Evolutionary conservation across 2,329 filamentous ascomycete species (phyloP).

Genomic region (Alternaria arbusti): DNA sequence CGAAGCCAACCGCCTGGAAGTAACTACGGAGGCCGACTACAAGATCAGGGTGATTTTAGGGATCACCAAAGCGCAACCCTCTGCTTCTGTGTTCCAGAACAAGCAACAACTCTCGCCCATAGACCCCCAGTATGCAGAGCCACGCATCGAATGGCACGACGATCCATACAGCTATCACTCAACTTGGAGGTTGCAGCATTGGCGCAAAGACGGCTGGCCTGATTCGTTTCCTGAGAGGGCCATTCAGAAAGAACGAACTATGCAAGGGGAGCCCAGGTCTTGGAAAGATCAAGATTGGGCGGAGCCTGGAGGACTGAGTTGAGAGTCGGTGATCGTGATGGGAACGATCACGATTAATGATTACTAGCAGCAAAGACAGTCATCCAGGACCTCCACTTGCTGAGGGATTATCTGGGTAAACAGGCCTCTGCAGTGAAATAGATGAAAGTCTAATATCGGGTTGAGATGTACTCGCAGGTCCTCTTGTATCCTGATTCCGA

Average conservation of each 20-base stretch:
- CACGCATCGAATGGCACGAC: slow-evolving; percentile 10
- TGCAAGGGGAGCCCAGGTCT: neutral
- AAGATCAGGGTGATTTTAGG: slow-evolving; percentile 19
- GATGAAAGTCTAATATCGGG: neutral
- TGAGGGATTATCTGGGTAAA: neutral
- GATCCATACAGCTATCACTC: slow-evolving; percentile 3
- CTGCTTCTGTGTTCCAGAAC: slow-evolving; percentile 10
- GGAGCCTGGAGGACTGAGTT: neutral
- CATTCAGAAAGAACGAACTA: neutral
- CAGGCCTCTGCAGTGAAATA: neutral
- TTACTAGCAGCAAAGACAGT: neutral
- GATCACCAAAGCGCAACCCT: slow-evolving; percentile 1
- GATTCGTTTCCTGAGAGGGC: slow-evolving; percentile 3
- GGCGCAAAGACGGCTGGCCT: slow-evolving; percentile 28
- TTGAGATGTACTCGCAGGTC: neutral
- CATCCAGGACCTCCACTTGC: neutral
- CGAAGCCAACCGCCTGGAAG: neutral
- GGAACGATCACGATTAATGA: neutral
- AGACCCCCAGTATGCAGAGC: slow-evolving; percentile 25
- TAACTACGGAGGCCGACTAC: slow-evolving; percentile 4
- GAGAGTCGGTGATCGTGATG: neutral
- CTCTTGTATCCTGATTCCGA: neutral
- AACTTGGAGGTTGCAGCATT: slow-evolving; percentile 15
- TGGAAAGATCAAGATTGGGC: neutral
- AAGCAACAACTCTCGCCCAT: slow-evolving; percentile 9